phyloP scores from a whole-genome alignment of 352 stramenopile genomes.

The Globisporangium recalcitrans region DNA sequence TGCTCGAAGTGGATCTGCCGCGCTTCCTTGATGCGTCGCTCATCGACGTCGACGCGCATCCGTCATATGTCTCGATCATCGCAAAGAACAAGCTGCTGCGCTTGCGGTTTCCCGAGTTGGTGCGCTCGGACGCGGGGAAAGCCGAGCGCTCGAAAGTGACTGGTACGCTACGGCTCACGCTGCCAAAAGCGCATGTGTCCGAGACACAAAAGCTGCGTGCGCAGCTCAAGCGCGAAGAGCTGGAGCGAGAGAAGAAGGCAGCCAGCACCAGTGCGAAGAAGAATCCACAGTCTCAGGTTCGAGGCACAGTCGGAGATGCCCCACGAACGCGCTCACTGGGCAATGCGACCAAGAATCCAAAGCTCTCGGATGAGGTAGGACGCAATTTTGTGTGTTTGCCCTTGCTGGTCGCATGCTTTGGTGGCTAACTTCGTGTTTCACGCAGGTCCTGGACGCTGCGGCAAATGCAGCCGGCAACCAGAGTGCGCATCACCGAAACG shows the following conservation, averaged over 20 bases:
- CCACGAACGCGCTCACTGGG: not conserved
- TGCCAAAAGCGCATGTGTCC: slow-evolving; percentile 48
- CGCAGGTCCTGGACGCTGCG: not conserved
- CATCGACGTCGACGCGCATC: slow-evolving; percentile 93
- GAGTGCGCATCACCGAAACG: not conserved
- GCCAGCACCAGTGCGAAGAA: slow-evolving; percentile 7
- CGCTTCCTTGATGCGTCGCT: slow-evolving; percentile 89
- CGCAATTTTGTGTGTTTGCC: not conserved
- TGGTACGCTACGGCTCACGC: slow-evolving; percentile 41
- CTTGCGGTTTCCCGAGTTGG: slow-evolving; percentile 50
- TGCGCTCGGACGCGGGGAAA: slow-evolving; percentile 49
- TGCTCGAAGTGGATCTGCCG: slow-evolving; percentile 82
- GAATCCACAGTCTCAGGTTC: not conserved
- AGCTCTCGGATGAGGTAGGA: slow-evolving; percentile 9
- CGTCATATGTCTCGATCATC: slow-evolving; percentile 89
- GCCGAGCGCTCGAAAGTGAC: slow-evolving; percentile 51
- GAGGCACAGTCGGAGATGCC: not conserved
- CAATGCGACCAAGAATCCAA: not conserved
- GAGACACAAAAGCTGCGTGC: slow-evolving; percentile 34
- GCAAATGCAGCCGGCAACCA: not conserved
- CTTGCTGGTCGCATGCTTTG: not conserved
- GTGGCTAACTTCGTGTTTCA: not conserved
- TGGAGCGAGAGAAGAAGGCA: slow-evolving; percentile 14
- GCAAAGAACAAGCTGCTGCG: slow-evolving; percentile 90
- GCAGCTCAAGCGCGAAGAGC: slow-evolving; percentile 31